phyloP scores from a whole-genome alignment of 192 early-diverging fungal species.

The Phycomyces nitens region DNA sequence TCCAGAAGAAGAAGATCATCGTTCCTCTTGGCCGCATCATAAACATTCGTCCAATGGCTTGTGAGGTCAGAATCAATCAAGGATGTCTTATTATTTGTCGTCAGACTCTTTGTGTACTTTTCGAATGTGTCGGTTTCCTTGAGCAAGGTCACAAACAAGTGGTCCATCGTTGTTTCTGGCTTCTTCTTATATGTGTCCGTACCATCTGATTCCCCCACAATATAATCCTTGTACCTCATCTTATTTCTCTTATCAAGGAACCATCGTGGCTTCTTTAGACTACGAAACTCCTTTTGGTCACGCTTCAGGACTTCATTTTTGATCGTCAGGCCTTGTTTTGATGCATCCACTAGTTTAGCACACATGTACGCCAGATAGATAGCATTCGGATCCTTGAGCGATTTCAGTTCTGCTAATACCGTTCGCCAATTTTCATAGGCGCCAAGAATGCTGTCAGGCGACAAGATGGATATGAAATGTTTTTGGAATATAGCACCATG shows the following conservation, averaged over 20 bases:
- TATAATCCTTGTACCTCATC: not conserved
- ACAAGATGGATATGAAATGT: conserved; percentile 3
- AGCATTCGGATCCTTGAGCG: conserved; percentile 18
- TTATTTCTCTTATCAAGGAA: conserved; percentile 24
- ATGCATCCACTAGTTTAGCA: conserved; percentile 30
- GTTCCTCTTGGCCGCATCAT: not conserved
- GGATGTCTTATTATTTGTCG: not conserved
- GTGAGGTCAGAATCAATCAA: conserved; percentile 2
- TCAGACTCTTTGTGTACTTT: not conserved
- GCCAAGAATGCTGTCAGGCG: conserved; percentile 11
- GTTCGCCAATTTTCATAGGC: conserved; percentile 28
- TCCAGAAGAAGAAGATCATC: not conserved
- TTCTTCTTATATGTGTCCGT: not conserved
- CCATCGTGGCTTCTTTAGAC: conserved; percentile 24
- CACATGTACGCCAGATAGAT: conserved; percentile 33
- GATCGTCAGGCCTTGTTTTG: conserved; percentile 32
- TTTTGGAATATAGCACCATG: not conserved
- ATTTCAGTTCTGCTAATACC: conserved; percentile 19
- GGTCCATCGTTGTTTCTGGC: conserved; percentile 20
- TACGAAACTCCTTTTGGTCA: conserved; percentile 5
- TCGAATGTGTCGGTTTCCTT: conserved; percentile 13
- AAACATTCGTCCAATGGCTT: not conserved
- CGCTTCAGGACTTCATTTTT: not conserved
- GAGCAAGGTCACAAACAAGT: conserved; percentile 4
- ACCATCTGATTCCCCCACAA: not conserved